Conservation (phyloP, 1,284 basidiomycete species). For the Macrocybe sp. region DNA sequence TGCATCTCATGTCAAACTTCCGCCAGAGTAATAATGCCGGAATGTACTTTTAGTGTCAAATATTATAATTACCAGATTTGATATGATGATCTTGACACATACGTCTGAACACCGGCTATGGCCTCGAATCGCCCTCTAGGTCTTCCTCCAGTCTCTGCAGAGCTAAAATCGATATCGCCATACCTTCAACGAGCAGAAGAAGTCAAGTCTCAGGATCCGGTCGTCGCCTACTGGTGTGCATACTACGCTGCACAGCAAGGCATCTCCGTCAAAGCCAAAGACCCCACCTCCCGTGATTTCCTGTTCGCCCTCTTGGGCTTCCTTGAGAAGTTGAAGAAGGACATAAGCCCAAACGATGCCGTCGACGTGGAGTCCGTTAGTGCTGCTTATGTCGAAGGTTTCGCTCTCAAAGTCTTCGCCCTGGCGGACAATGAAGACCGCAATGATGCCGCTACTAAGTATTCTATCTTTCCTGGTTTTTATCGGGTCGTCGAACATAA, state of each 20-base stretch:
- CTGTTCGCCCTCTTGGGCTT: constrained; percentile 72
- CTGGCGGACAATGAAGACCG: constrained; percentile 92
- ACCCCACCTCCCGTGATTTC: constrained; percentile 60
- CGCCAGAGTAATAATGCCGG: neutral
- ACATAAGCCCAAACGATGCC: constrained; percentile 74
- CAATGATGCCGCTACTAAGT: constrained; percentile 72
- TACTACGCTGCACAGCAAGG: constrained; percentile 91
- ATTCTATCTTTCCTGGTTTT: constrained; percentile 12
- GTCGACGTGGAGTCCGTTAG: constrained; percentile 81
- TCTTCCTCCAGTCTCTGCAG: constrained; percentile 49
- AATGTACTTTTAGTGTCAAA: neutral
- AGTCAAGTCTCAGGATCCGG: constrained; percentile 73
- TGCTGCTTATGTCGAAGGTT: constrained; percentile 90
- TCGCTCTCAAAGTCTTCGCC: constrained; percentile 85
- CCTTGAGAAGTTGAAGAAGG: constrained; percentile 79
- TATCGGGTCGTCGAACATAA: constrained; percentile 4
- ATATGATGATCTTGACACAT: neutral
- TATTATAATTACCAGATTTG: neutral
- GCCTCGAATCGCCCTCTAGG: constrained; percentile 33
- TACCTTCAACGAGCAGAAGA: constrained; percentile 91
- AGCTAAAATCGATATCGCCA: constrained; percentile 64
- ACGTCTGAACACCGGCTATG: constrained; percentile 16
- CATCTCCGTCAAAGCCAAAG: constrained; percentile 62
- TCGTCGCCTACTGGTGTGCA: constrained; percentile 95
- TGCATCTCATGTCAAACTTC: constrained; percentile 15